Percentiles rank a stretch among this genome's conserved stretches.
Conservation (phyloP, 169 alveolate species). For the Cryptosporidium sp. region DNA sequence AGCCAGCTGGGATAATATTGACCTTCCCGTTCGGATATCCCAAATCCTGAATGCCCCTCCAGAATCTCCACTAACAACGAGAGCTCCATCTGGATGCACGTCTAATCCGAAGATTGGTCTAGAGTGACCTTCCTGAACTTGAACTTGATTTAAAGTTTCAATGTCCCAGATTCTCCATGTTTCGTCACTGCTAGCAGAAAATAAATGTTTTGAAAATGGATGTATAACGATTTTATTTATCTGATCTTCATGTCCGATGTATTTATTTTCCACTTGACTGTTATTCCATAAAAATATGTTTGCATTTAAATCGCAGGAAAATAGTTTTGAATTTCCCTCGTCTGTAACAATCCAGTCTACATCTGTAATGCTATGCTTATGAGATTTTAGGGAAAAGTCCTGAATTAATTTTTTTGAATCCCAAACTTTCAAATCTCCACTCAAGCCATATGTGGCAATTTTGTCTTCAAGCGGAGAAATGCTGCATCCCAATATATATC, state of each 20-base stretch:
- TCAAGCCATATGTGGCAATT: conserved; percentile 49
- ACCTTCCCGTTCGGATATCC: conserved; percentile 91
- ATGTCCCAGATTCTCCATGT: conserved; percentile 92
- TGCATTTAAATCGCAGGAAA: conserved; percentile 49
- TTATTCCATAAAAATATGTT: conserved; percentile 48
- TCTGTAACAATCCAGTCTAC: conserved; percentile 27
- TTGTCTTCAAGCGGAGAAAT: conserved; percentile 40
- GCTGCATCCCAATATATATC: conserved; percentile 42
- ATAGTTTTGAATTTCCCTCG: conserved; percentile 3
- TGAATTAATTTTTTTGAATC: conserved; percentile 1
- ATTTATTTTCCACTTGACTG: not conserved
- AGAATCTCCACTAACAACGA: conserved; percentile 88
- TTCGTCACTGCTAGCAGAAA: conserved; percentile 84
- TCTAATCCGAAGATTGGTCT: conserved; percentile 85
- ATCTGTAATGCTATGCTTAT: conserved; percentile 15
- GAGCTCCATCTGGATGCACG: conserved; percentile 90
- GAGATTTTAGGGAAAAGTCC: not conserved
- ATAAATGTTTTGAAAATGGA: conserved; percentile 40
- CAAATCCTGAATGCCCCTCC: conserved; percentile 87
- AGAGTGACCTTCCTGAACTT: conserved; percentile 88
- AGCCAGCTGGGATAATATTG: conserved; percentile 80
- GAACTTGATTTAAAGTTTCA: conserved; percentile 81
- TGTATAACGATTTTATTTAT: conserved; percentile 21
- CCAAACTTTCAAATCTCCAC: conserved; percentile 55
- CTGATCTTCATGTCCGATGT: conserved; percentile 63